These are phyloP conservation scores for Cardamine resedifolia DNA, from an alignment of 345 rosid genomes.

Conservation along the genomic window DNA sequence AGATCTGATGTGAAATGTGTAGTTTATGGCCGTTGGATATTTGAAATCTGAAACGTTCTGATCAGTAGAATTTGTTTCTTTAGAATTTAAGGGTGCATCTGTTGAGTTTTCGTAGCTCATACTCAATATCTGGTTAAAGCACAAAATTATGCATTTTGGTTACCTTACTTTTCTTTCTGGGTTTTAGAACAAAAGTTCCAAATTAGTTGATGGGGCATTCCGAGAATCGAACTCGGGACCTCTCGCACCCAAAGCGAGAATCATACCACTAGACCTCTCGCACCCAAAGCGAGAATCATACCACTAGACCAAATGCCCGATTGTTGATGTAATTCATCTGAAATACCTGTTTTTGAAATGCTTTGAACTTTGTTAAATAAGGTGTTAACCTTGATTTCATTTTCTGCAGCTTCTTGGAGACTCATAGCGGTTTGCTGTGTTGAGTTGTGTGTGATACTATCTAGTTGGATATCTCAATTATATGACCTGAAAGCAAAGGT, in stretches of 20 bases:
- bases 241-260: slow-evolving; percentile 95
- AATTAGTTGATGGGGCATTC: slow-evolving; percentile 52
- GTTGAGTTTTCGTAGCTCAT: not conserved
- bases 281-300: slow-evolving; percentile 88
- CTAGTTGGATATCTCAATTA: not conserved
- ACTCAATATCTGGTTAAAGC: not conserved
- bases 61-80: not conserved
- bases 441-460: not conserved
- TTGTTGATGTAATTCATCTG: slow-evolving; percentile 1
- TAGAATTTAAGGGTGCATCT: not conserved
- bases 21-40: not conserved
- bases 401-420: not conserved
- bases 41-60: not conserved
- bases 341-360: not conserved
- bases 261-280: slow-evolving; percentile 92
- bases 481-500: not conserved
- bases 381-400: not conserved
- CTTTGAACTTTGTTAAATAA: not conserved
- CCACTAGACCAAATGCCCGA: slow-evolving; percentile 84
- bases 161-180: not conserved
- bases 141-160: not conserved
- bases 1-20: not conserved
- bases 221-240: slow-evolving; percentile 82
- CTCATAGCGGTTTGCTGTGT: not conserved
- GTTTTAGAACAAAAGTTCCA: not conserved